Evolutionary conservation across 2,329 filamentous ascomycete genomes (phyloP), one percentile per base, ranked within the genome.

Genomic region (Verticillium isaacii): DNA sequence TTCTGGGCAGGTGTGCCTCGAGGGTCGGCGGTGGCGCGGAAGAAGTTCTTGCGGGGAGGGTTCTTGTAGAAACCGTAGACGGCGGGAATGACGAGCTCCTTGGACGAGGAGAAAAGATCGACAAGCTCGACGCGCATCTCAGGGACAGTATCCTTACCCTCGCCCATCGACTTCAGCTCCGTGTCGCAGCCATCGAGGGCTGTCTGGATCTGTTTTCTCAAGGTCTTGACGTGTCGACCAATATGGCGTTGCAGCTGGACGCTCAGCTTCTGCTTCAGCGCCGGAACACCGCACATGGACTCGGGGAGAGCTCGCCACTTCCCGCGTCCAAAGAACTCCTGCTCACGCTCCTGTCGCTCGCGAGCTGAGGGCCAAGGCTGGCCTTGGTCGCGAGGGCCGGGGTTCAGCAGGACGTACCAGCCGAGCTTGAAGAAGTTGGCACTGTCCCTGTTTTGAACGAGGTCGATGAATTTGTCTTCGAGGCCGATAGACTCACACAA

Each of bases 31-130:
- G 80, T 79, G 9, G 79, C 74, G 7, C 80, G 75, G 68, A 83
- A 83, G 72, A 83, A 83, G 60, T 73, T 75, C 67, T 81, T 80
- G 61, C 79, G 78, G 17, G 81, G 80, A 0, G 81, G 81, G 63
- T 83, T 83, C 74, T 83, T 83, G 76, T 83, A 83, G 72, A 81
- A 82, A 58, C 81, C 81, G 60, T 83, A 80, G 32, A 83, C 79
- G 45, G 81, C 80, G 3, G 81, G 81, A 1, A 80, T 82, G 41
- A 83, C 80, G n/a, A 83, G 75, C 60, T 83, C 81, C 71, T 82
- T 82, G 36, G 79, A 83, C 0, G 77, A 74, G 0, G 80, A 82
- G 63, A 83, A 83, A 6, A 83, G 74, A 66, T 83, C 81, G 55
- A 81, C 80, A 67, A 83, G 81, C 68, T 83, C 79, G 62, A 82